A percentile compares a stretch with the other conserved stretches of the same genome.
Evolutionary conservation across 2,329 filamentous ascomycete species (phyloP).

Genomic region (Aspergillus jensenii): DNA sequence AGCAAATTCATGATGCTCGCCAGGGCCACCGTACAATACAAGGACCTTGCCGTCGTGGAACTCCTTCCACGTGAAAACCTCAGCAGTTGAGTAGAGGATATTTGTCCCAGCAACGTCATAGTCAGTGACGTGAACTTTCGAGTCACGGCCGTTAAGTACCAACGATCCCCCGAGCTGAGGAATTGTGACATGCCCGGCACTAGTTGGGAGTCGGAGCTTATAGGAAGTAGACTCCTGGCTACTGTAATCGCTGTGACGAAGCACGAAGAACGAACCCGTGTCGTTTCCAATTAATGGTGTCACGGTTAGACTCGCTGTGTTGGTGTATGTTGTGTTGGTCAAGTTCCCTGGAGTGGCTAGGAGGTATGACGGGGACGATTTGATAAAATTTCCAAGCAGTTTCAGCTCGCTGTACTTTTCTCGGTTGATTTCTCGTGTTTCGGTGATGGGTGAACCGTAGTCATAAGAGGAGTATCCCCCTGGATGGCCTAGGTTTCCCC

Average conservation of each 20-base stretch:
- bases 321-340: conserved; percentile 44
- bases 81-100: conserved; percentile 45
- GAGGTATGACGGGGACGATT: conserved; percentile 69
- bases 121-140: conserved; percentile 45
- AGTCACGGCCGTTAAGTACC: conserved; percentile 43
- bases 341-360: conserved; percentile 55
- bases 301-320: conserved; percentile 56
- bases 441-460: conserved; percentile 64
- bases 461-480: conserved; percentile 65
- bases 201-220: conserved; percentile 57
- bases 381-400: conserved; percentile 71
- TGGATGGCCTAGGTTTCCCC: conserved; percentile 74
- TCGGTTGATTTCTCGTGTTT: conserved; percentile 65
- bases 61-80: conserved; percentile 55
- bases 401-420: conserved; percentile 82
- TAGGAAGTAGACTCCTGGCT: conserved; percentile 59
- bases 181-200: conserved; percentile 39
- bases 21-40: conserved; percentile 40
- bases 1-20: conserved; percentile 45
- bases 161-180: conserved; percentile 42
- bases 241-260: conserved; percentile 67
- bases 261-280: conserved; percentile 59
- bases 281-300: conserved; percentile 61
- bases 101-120: conserved; percentile 42
- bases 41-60: conserved; percentile 56